These are phyloP conservation scores for Helianthus tuberosus DNA, from an alignment of 129 eudicot species.

Conservation along the genomic window DNA sequence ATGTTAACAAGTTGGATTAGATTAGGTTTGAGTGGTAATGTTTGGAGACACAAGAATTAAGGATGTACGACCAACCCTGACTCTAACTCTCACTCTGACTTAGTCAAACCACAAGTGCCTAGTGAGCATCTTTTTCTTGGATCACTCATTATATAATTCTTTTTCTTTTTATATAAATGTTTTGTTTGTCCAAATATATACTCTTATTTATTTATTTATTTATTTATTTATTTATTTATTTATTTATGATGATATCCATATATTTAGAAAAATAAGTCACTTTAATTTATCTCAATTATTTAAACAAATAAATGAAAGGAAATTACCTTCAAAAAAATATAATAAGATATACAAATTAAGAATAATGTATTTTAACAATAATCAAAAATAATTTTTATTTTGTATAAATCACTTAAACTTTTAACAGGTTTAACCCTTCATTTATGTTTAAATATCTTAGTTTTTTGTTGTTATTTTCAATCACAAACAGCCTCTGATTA, in stretches of 20 bases:
- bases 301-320: too few species aligned
- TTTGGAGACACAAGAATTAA: constrained; percentile 49
- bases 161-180: constrained; percentile 4
- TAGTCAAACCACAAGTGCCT: constrained; percentile 40
- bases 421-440: too few species aligned
- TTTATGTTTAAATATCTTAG: too few species aligned
- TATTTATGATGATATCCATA: neutral
- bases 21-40: constrained; percentile 24
- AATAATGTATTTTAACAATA: too few species aligned
- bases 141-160: constrained; percentile 30
- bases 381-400: too few species aligned
- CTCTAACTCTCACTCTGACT: constrained; percentile 36
- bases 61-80: constrained; percentile 42
- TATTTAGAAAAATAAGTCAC: neutral
- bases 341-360: too few species aligned
- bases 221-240: too few species aligned
- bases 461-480: too few species aligned
- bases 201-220: too few species aligned
- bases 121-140: constrained; percentile 52
- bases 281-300: neutral
- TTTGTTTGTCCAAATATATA: neutral
- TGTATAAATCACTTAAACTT: too few species aligned
- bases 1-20: constrained; percentile 35
- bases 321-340: too few species aligned
- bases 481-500: too few species aligned